Conservation (phyloP, 2,329 filamentous ascomycete species). For the Colletotrichum somersetense region DNA sequence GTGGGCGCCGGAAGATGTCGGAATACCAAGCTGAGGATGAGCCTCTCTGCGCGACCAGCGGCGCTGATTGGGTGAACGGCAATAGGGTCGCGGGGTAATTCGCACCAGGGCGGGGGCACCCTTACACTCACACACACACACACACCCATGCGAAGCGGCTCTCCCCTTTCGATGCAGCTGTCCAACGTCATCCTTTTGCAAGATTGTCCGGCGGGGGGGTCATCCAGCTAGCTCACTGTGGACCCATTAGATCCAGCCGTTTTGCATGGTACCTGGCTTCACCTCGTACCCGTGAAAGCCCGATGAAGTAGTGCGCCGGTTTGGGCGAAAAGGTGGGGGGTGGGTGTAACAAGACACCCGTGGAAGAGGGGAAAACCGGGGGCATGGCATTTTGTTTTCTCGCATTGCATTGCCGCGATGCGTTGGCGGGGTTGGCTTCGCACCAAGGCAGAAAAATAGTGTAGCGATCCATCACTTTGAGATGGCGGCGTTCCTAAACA, state of each 20-base stretch:
- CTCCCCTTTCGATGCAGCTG: slow-evolving; percentile 28
- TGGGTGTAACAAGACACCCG: not conserved
- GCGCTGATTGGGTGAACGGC: slow-evolving; percentile 21
- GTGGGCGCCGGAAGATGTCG: slow-evolving; percentile 37
- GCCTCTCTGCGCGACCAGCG: slow-evolving; percentile 25
- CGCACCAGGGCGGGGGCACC: slow-evolving; percentile 27
- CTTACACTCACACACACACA: not conserved
- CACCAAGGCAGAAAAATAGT: not conserved
- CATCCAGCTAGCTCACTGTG: not conserved
- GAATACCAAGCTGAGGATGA: slow-evolving; percentile 27
- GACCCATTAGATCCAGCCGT: not conserved
- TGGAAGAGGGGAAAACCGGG: not conserved
- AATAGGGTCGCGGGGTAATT: slow-evolving; percentile 34
- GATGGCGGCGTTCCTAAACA: slow-evolving; percentile 25
- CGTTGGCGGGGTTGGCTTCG: slow-evolving; percentile 9
- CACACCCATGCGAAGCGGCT: slow-evolving; percentile 24
- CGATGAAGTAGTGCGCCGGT: slow-evolving; percentile 23
- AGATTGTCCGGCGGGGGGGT: slow-evolving; percentile 18
- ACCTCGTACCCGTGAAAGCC: slow-evolving; percentile 33
- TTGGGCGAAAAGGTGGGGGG: not conserved
- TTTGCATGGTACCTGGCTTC: not conserved
- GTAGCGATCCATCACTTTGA: not conserved
- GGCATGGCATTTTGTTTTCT: slow-evolving; percentile 27
- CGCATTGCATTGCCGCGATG: slow-evolving; percentile 37
- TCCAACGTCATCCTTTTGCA: slow-evolving; percentile 41